Evolutionary conservation across 345 rosid genomes (phyloP).

Genomic region (Cardamine occulta): DNA sequence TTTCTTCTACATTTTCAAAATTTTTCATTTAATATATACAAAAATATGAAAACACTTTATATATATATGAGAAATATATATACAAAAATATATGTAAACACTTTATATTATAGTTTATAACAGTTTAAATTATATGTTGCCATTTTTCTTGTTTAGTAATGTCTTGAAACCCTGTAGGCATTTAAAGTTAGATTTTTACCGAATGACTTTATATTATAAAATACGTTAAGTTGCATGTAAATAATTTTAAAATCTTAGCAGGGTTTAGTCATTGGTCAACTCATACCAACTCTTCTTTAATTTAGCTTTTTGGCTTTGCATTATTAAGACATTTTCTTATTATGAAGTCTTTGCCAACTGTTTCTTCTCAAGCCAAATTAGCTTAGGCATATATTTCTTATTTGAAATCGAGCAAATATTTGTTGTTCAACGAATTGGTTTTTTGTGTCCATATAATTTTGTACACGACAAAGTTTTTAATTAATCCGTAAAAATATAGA

Average conservation of each 20-base stretch:
- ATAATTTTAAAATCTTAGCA: neutral
- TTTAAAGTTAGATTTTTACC: neutral
- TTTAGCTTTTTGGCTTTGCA: neutral
- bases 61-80: too few species aligned
- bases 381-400: neutral
- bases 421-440: too few species aligned
- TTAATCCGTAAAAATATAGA: too few species aligned
- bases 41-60: too few species aligned
- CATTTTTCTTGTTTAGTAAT: neutral
- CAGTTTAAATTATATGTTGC: neutral
- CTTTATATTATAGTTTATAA: too few species aligned
- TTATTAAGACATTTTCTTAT: neutral
- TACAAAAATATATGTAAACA: too few species aligned
- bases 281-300: conserved; percentile 21
- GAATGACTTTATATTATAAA: conserved; percentile 3
- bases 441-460: too few species aligned
- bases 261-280: conserved; percentile 27
- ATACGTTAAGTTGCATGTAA: conserved; percentile 18
- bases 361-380: neutral
- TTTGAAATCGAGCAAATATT: neutral
- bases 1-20: too few species aligned
- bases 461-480: too few species aligned
- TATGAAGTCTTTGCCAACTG: neutral
- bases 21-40: too few species aligned
- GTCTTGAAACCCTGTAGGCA: neutral